Evolutionary conservation across 768 basidiomycete genomes (phyloP).

Genomic region (Floccularia luteovirens): DNA sequence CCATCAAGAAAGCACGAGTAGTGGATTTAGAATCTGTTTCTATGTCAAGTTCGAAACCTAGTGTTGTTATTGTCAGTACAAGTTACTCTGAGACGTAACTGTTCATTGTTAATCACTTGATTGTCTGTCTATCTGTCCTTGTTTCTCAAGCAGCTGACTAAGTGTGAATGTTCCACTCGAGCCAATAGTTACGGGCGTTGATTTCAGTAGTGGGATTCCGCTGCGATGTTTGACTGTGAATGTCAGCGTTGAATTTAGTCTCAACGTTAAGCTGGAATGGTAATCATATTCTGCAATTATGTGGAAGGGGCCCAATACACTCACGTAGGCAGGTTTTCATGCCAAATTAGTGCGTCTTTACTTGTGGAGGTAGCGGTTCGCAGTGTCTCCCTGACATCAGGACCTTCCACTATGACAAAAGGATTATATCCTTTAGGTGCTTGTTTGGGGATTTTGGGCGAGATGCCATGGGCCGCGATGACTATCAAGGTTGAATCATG

Average conservation of each 20-base stretch:
- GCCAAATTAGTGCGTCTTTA: neutral
- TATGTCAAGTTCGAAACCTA: neutral
- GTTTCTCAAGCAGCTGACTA: neutral
- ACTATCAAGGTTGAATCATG: neutral
- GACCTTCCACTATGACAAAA: slow-evolving; percentile 1
- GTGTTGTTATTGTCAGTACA: too few relatives aligned
- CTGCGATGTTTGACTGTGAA: neutral
- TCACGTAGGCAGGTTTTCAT: slow-evolving; percentile 1
- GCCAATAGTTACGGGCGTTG: neutral
- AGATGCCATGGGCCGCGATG: neutral
- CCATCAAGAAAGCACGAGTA: neutral
- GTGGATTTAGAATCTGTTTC: neutral
- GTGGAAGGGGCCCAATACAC: neutral
- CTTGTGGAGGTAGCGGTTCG: neutral
- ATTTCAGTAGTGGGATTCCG: neutral
- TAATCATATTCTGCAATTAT: neutral
- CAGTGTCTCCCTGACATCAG: neutral
- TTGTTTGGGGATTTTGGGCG: neutral
- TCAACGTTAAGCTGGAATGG: neutral
- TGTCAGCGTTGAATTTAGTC: neutral
- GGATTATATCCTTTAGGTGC: neutral
- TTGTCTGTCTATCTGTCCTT: neutral
- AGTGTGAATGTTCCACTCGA: neutral
- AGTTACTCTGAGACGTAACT: neutral
- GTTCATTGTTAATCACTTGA: neutral